These are phyloP conservation scores for Camellia japonica DNA, from an alignment of 148 eudicot genomes.

Conservation along the genomic window DNA sequence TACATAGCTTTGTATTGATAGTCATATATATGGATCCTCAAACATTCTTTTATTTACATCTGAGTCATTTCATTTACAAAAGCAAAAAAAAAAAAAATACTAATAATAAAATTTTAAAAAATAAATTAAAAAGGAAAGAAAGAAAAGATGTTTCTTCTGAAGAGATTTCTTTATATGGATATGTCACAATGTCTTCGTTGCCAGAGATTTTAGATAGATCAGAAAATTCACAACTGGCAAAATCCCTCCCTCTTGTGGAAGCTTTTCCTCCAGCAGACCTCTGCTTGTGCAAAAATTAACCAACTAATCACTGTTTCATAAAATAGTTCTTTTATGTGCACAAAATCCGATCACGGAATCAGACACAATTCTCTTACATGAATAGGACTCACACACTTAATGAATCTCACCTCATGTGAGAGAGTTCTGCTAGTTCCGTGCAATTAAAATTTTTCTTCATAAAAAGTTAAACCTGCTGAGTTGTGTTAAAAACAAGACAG, in stretches of 20 bases:
- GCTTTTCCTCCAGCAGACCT: not conserved
- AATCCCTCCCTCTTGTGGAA: not conserved
- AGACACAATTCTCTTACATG: no score
- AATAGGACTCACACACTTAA: no score
- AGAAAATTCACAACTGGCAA: not conserved
- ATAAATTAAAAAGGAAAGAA: no score
- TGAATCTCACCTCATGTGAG: no score
- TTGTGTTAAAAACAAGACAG: not conserved
- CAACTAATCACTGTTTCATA: not conserved
- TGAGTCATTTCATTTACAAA: slow-evolving; percentile 16
- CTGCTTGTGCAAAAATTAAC: not conserved
- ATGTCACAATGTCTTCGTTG: not conserved
- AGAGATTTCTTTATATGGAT: not conserved
- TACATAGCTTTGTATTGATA: no score
- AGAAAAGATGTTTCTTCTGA: not conserved
- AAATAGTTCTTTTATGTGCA: not conserved
- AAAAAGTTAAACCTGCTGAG: not conserved
- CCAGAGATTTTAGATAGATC: not conserved
- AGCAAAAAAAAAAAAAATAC: not conserved
- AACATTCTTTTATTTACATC: slow-evolving; percentile 4
- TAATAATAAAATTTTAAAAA: no score
- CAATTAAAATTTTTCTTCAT: no score
- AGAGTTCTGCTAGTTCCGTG: no score
- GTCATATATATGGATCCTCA: no score
- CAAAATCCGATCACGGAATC: no score